Evolutionary conservation across 495 filamentous ascomycete species (phyloP).

Genomic region (Collariella sp.): DNA sequence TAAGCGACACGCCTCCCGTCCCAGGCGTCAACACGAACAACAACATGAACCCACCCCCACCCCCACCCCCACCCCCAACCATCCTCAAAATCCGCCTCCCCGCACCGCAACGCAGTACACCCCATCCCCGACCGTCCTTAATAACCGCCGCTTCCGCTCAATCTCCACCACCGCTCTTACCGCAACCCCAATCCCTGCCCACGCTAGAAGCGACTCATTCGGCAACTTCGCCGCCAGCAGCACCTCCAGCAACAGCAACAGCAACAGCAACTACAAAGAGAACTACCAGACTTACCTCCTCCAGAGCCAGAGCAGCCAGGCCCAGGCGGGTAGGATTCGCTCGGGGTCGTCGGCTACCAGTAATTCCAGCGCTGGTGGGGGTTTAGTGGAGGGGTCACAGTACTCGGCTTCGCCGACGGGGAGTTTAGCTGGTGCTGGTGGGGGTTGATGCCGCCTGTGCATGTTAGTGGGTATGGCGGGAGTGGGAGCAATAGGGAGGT

Average conservation of each 20-base stretch:
- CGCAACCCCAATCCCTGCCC: background rate
- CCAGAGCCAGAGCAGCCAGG: background rate
- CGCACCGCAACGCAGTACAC: slow-evolving; percentile 29
- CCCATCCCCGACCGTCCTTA: slow-evolving; percentile 24
- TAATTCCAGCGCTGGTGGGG: background rate
- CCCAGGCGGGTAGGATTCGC: slow-evolving; percentile 5
- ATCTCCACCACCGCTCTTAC: background rate
- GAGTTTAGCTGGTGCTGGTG: background rate
- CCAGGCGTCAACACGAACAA: background rate
- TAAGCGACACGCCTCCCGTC: slow-evolving; percentile 20
- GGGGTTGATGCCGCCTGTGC: background rate
- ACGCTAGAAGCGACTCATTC: slow-evolving; percentile 2
- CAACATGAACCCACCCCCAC: background rate
- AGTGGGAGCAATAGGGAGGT: background rate
- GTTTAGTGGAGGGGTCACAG: background rate
- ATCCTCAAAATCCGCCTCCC: slow-evolving; percentile 23
- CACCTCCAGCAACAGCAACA: background rate
- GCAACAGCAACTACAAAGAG: slow-evolving; percentile 5
- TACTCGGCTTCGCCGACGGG: slow-evolving; percentile 17
- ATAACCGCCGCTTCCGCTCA: slow-evolving; percentile 13
- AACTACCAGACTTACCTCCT: background rate
- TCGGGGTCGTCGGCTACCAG: slow-evolving; percentile 8
- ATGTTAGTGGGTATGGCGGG: background rate
- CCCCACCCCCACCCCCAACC: background rate
- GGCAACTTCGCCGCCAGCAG: background rate